Percentiles rank a stretch among this genome's conserved stretches.
phyloP scores from a whole-genome alignment of 805 yeast genomes.

The Pichia occidentalis region DNA sequence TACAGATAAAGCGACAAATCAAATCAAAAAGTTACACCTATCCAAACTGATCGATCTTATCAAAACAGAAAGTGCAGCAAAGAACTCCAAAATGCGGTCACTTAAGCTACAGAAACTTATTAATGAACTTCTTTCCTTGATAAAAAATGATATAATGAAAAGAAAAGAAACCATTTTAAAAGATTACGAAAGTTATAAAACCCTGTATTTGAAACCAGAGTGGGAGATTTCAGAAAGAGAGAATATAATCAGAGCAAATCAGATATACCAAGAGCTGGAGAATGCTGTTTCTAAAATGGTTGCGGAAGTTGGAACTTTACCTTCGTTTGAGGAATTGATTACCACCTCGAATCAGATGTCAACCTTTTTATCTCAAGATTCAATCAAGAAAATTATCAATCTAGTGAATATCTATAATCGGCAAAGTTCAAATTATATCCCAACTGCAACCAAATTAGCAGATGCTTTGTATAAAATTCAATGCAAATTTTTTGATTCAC shows the following conservation, averaged over 20 bases:
- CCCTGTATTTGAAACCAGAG: conserved; percentile 27
- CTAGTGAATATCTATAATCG: conserved; percentile 19
- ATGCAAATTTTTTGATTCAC: conserved; percentile 31
- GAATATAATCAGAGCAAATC: conserved; percentile 18
- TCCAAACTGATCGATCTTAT: conserved; percentile 29
- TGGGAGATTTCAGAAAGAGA: conserved; percentile 13
- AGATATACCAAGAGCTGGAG: conserved; percentile 21
- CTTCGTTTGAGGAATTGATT: conserved; percentile 28
- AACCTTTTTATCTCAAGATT: conserved; percentile 20
- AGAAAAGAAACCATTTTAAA: conserved; percentile 34
- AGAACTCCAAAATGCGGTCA: conserved; percentile 21
- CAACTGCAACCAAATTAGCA: conserved; percentile 31
- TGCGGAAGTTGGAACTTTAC: conserved; percentile 20
- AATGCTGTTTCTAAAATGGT: conserved; percentile 18
- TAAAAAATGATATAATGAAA: conserved; percentile 33
- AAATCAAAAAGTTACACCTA: conserved; percentile 21
- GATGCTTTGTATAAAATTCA: conserved; percentile 32
- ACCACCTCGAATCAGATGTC: conserved; percentile 26
- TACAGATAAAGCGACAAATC: conserved; percentile 12
- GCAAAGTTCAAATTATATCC: conserved; percentile 22
- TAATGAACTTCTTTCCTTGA: conserved; percentile 28
- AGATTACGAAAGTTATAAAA: conserved; percentile 36
- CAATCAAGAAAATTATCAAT: conserved; percentile 20
- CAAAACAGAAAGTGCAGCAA: conserved; percentile 29
- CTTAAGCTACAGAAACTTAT: conserved; percentile 18